Base-by-base conservation (phyloP, 805 yeast genomes). In the Hanseniaspora singularis region DNA sequence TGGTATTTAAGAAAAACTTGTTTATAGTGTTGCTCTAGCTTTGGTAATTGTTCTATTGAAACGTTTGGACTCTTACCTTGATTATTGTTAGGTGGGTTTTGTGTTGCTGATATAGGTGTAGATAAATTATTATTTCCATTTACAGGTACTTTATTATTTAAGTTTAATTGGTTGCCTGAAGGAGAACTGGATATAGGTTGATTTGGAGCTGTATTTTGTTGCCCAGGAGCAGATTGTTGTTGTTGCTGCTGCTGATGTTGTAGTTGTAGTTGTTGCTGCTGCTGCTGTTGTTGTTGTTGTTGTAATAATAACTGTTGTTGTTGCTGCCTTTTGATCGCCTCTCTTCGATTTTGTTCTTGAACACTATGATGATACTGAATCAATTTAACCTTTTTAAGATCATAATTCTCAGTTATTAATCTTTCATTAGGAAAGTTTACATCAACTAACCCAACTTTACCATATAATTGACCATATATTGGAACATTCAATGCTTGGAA, bases 321-420 rank as follows among this genome's bases (percentile, higher is more conserved):
- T 6, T 10, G n/a, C 11, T 40, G 43, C 16, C 31, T 40, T 31
- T 40, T 33, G n/a, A 40, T 12, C 11, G 41, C 38, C 23, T 44
- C 48, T 37, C 41, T 44, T 19, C 37, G 36, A 6, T n/a, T n/a
- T 31, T 44, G 48, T 26, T 44, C 48, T 24, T 44, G 48, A n/a
- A 44, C 33, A 24, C 28, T 34, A 4, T 37, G 39, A 37, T 44
- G 48, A 7, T 37, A 39, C 11, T 44, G 48, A 12, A 44, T 30
- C 27, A 44, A 12, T 23, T 30, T 44, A 4, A 44, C 41, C 26
- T 44, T 44, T n/a, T 44, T 44, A 20, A 38, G 32, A 16, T 44
- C 48, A 23, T 44, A 44, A 19, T 44, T 44, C 15, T 44, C 48
- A 30, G 6, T n/a, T 23, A 44, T 22, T 20, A 44, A n/a, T n/a